phyloP scores from a whole-genome alignment of 306 rosid genomes.

The Vigna radiata region DNA sequence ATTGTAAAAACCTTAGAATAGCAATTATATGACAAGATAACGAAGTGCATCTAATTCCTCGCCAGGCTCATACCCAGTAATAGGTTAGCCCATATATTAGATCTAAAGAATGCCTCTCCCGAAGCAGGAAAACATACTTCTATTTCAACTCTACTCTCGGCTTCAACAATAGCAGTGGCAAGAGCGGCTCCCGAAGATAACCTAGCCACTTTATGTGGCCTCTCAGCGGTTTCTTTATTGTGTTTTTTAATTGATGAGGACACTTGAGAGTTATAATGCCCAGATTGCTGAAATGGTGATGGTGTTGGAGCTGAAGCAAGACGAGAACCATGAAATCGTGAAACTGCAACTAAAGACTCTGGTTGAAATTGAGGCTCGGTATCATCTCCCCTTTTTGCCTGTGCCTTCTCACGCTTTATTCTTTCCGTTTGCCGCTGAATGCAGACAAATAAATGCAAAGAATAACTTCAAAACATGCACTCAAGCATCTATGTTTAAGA shows the following conservation, averaged over 20 bases:
- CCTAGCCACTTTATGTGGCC: slow-evolving; percentile 63
- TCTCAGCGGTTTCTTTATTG: slow-evolving; percentile 47
- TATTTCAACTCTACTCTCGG: slow-evolving; percentile 72
- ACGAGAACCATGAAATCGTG: slow-evolving; percentile 87
- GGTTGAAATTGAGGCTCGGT: slow-evolving; percentile 74
- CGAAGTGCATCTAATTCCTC: slow-evolving; percentile 39
- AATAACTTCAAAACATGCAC: slow-evolving; percentile 9
- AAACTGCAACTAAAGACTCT: slow-evolving; percentile 75
- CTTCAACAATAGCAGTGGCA: slow-evolving; percentile 96
- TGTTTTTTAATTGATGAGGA: slow-evolving; percentile 39
- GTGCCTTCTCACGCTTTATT: slow-evolving; percentile 86
- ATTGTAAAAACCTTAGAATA: not conserved
- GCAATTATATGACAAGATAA: not conserved
- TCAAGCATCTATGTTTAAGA: slow-evolving; percentile 18
- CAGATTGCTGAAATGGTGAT: slow-evolving; percentile 72
- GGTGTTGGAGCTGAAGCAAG: slow-evolving; percentile 88
- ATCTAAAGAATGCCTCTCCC: slow-evolving; percentile 55
- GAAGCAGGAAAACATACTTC: slow-evolving; percentile 78
- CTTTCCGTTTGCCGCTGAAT: slow-evolving; percentile 84
- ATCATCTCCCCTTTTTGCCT: slow-evolving; percentile 84
- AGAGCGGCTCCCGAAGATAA: slow-evolving; percentile 61
- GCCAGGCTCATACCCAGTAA: slow-evolving; percentile 59
- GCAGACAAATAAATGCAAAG: slow-evolving; percentile 20
- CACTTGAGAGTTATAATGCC: slow-evolving; percentile 39
- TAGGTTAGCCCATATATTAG: slow-evolving; percentile 51